Conservation (phyloP, 345 rosid genomes). For the Eucalyptus cloeziana region DNA sequence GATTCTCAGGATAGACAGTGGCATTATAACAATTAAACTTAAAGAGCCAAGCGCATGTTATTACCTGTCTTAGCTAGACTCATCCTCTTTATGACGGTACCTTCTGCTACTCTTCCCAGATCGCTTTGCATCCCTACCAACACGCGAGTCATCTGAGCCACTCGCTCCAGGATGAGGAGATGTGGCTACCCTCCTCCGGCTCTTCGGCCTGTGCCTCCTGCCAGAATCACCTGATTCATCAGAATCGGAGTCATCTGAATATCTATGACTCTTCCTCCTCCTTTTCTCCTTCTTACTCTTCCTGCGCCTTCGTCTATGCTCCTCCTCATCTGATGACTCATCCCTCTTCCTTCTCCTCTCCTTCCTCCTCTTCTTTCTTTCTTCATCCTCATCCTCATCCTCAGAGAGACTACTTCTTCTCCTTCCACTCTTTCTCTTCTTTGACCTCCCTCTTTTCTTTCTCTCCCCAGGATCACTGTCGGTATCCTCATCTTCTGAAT, state of each 20-base stretch:
- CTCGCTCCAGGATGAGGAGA: slow-evolving; percentile 37
- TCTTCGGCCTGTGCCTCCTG: slow-evolving; percentile 19
- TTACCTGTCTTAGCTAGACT: slow-evolving; percentile 1
- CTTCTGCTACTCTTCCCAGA: slow-evolving; percentile 51
- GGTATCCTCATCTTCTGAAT: slow-evolving; percentile 31
- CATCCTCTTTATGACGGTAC: slow-evolving; percentile 21
- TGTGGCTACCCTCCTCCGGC: slow-evolving; percentile 40
- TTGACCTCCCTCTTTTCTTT: slow-evolving; percentile 73
- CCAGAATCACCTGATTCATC: slow-evolving; percentile 24
- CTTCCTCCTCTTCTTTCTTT: slow-evolving; percentile 40
- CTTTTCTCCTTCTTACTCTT: slow-evolving; percentile 20
- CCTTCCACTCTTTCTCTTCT: slow-evolving; percentile 60
- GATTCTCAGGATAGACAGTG: background rate
- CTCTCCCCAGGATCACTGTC: slow-evolving; percentile 44
- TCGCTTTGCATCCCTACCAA: slow-evolving; percentile 53
- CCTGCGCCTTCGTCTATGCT: slow-evolving; percentile 18
- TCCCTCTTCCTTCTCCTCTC: slow-evolving; percentile 62
- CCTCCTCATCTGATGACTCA: slow-evolving; percentile 22
- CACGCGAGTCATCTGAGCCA: slow-evolving; percentile 41
- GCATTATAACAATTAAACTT: background rate
- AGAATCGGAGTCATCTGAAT: slow-evolving; percentile 31
- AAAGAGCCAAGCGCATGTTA: background rate
- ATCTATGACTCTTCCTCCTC: slow-evolving; percentile 32
- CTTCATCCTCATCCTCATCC: slow-evolving; percentile 35
- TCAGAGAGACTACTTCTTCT: slow-evolving; percentile 44